These are phyloP conservation scores for Geotrichum siamense DNA, from an alignment of 1,139 yeast genomes.

Conservation along the genomic window DNA sequence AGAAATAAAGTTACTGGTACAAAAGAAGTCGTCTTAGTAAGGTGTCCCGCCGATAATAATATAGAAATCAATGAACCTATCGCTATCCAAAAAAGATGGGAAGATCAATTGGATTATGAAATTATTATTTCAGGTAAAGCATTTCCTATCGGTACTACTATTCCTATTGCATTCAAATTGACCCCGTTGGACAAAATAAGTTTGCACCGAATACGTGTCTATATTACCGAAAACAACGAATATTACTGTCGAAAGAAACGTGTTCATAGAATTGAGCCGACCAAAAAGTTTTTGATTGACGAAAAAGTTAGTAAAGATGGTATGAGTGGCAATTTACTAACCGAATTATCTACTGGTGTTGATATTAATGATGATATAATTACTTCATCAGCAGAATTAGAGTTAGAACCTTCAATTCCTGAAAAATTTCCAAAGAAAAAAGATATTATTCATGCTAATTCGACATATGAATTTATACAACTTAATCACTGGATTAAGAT, in stretches of 20 bases:
- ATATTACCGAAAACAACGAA: slow-evolving; percentile 81
- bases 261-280: slow-evolving; percentile 88
- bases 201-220: slow-evolving; percentile 76
- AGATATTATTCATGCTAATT: slow-evolving; percentile 68
- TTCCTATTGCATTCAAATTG: slow-evolving; percentile 78
- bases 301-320: slow-evolving; percentile 70
- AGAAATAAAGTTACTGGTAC: slow-evolving; percentile 64
- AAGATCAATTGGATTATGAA: slow-evolving; percentile 80
- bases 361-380: slow-evolving; percentile 29
- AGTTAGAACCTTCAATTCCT: slow-evolving; percentile 78
- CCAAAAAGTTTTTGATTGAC: slow-evolving; percentile 65
- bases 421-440: slow-evolving; percentile 42
- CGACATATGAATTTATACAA: slow-evolving; percentile 68
- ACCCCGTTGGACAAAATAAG: slow-evolving; percentile 84
- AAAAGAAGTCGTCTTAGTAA: slow-evolving; percentile 56
- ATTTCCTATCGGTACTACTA: slow-evolving; percentile 69
- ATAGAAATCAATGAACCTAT: slow-evolving; percentile 91
- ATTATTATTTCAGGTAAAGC: slow-evolving; percentile 84
- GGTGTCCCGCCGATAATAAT: slow-evolving; percentile 72
- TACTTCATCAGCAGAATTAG: slow-evolving; percentile 56
- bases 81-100: slow-evolving; percentile 88
- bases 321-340: slow-evolving; percentile 33
- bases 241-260: slow-evolving; percentile 78
- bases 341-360: slow-evolving; percentile 35
- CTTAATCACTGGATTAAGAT: slow-evolving; percentile 93